Evolutionary conservation across 805 yeast genomes (phyloP).

Genomic region (Ogataea naganishii): DNA sequence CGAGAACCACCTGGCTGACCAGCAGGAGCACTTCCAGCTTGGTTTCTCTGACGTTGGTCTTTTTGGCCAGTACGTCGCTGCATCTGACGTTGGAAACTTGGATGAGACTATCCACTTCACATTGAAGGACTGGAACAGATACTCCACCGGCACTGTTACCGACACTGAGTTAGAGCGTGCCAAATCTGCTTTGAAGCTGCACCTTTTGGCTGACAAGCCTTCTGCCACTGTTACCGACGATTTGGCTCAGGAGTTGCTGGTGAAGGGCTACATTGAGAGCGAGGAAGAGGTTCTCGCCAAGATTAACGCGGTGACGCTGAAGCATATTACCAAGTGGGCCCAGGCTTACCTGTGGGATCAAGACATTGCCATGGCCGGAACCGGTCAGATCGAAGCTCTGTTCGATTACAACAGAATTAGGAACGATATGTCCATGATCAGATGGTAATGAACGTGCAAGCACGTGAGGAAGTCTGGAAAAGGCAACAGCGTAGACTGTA

Average conservation of each 20-base stretch:
- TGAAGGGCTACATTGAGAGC: conserved; percentile 54
- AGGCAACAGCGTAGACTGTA: too few species aligned
- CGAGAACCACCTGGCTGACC: conserved; percentile 67
- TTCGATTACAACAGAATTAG: conserved; percentile 80
- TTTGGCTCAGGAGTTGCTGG: conserved; percentile 52
- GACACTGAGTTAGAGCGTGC: conserved; percentile 75
- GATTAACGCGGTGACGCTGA: conserved; percentile 55
- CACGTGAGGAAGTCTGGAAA: too few species aligned
- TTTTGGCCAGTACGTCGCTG: conserved; percentile 73
- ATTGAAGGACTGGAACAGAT: conserved; percentile 82
- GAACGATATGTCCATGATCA: conserved; percentile 84
- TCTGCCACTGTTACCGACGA: conserved; percentile 41
- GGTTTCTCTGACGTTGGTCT: conserved; percentile 73
- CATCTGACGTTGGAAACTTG: conserved; percentile 47
- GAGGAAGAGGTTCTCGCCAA: conserved; percentile 48
- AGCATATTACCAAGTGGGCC: conserved; percentile 67
- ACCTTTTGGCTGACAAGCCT: conserved; percentile 39
- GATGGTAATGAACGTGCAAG: conserved; percentile 42
- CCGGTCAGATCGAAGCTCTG: conserved; percentile 80
- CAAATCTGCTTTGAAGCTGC: conserved; percentile 61
- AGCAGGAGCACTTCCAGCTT: conserved; percentile 60
- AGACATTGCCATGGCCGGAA: conserved; percentile 75
- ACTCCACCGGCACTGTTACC: conserved; percentile 57
- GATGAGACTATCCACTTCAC: conserved; percentile 79
- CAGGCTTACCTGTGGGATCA: conserved; percentile 70